Conservation (phyloP, 176 grass and related monocot genomes). For the Areca catechu region DNA sequence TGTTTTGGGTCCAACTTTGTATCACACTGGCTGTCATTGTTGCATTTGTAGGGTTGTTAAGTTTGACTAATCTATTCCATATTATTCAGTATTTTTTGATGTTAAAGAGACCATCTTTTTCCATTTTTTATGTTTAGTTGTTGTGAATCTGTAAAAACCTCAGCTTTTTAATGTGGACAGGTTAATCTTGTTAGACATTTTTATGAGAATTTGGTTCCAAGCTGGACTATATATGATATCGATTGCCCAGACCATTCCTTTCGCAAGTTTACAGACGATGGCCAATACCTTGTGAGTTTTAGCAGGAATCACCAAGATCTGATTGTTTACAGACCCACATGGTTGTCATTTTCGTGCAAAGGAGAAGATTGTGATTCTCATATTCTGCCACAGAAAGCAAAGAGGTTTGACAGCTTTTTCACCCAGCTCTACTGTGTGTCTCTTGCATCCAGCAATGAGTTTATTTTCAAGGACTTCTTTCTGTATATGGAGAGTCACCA, state of each 20-base stretch:
- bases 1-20: too few species aligned
- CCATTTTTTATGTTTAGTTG: too few species aligned
- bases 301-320: conserved; percentile 85
- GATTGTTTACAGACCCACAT: conserved; percentile 75
- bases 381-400: conserved; percentile 42
- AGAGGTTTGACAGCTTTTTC: conserved; percentile 75
- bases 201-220: conserved; percentile 83
- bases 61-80: too few species aligned
- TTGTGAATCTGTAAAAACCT: not conserved
- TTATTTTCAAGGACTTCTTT: conserved; percentile 91
- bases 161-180: conserved; percentile 25
- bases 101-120: too few species aligned
- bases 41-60: too few species aligned
- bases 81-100: too few species aligned
- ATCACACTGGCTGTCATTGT: too few species aligned
- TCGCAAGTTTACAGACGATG: conserved; percentile 89
- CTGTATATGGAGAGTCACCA: conserved; percentile 56
- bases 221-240: conserved; percentile 68
- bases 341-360: conserved; percentile 65
- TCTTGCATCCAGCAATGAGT: conserved; percentile 68
- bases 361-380: conserved; percentile 43
- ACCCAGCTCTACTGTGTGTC: conserved; percentile 61
- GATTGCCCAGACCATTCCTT: conserved; percentile 79
- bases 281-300: conserved; percentile 75
- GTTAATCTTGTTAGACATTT: conserved; percentile 79